phyloP scores from a whole-genome alignment of 176 grass and related monocot genomes.

The Pontederia paniculata region DNA sequence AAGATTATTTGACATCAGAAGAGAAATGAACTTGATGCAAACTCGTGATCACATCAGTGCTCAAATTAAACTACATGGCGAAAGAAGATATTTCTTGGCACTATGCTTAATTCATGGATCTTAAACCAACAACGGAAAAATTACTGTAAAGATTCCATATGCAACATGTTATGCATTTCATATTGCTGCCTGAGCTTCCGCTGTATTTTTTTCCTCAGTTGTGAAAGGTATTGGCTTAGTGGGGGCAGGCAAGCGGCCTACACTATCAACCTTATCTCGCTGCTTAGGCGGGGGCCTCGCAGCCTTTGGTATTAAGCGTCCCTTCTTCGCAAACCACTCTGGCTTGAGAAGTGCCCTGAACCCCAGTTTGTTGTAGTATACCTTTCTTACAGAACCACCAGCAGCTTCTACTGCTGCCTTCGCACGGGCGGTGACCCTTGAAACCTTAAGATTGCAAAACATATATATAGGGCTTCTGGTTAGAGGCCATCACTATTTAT shows the following conservation, averaged over 20 bases:
- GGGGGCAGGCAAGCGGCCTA: slow-evolving; percentile 69
- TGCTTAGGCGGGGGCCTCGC: slow-evolving; percentile 92
- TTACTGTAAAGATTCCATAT: too few relatives aligned
- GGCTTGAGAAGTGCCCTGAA: slow-evolving; percentile 81
- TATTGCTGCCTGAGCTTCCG: slow-evolving; percentile 23
- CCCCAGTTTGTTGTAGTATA: slow-evolving; percentile 90
- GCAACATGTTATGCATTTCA: neutral
- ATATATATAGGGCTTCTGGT: neutral
- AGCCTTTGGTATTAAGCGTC: slow-evolving; percentile 55
- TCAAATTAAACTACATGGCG: too few relatives aligned
- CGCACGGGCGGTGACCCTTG: slow-evolving; percentile 60
- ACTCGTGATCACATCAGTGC: too few relatives aligned
- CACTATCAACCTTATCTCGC: slow-evolving; percentile 60
- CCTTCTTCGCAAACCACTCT: slow-evolving; percentile 90
- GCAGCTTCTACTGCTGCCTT: slow-evolving; percentile 77
- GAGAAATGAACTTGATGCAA: too few relatives aligned
- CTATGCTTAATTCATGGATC: too few relatives aligned
- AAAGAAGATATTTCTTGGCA: too few relatives aligned
- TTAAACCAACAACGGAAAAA: too few relatives aligned
- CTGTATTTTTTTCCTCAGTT: slow-evolving; percentile 35
- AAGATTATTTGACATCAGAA: too few relatives aligned
- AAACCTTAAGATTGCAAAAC: slow-evolving; percentile 18
- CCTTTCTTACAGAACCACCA: slow-evolving; percentile 68
- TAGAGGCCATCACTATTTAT: neutral
- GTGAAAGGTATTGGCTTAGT: slow-evolving; percentile 74